Conservation (phyloP, 2,329 filamentous ascomycete genomes). For the Cladosporium oxysporum region DNA sequence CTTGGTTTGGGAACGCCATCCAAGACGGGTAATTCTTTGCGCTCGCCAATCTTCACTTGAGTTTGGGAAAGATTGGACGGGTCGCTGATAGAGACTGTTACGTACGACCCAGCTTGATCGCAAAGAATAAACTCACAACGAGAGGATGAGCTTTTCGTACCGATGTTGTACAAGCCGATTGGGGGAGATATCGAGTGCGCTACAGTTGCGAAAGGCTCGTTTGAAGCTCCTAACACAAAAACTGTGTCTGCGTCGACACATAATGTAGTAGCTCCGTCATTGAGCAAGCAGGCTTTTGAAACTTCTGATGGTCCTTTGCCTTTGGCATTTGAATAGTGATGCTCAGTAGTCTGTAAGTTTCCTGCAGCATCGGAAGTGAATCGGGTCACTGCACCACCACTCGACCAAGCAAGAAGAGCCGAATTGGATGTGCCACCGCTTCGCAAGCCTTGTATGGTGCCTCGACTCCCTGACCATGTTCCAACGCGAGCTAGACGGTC, state of each 20-base stretch:
- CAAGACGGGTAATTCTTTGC: background rate
- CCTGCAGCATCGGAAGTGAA: background rate
- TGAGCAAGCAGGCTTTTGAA: background rate
- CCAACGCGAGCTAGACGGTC: conserved; percentile 24
- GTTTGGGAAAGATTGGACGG: background rate
- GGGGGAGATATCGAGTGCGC: background rate
- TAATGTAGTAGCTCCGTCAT: background rate
- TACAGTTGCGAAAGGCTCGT: background rate
- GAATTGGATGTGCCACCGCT: background rate
- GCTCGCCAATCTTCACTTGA: background rate
- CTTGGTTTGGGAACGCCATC: background rate
- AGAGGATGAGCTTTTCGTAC: background rate
- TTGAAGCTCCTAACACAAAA: background rate
- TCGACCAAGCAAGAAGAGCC: conserved; percentile 2
- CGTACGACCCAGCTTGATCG: background rate
- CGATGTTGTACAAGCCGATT: background rate
- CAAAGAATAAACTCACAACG: background rate
- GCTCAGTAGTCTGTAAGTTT: background rate
- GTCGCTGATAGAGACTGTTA: background rate
- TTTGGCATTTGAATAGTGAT: background rate
- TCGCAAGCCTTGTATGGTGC: background rate
- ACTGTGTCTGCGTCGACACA: background rate
- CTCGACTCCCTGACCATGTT: conserved; percentile 7
- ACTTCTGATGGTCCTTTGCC: background rate
- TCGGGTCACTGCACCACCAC: background rate